A percentile compares a stretch with the other conserved stretches of the same genome.
Conservation (phyloP, 768 basidiomycete genomes). For the Megacollybia marginata region DNA sequence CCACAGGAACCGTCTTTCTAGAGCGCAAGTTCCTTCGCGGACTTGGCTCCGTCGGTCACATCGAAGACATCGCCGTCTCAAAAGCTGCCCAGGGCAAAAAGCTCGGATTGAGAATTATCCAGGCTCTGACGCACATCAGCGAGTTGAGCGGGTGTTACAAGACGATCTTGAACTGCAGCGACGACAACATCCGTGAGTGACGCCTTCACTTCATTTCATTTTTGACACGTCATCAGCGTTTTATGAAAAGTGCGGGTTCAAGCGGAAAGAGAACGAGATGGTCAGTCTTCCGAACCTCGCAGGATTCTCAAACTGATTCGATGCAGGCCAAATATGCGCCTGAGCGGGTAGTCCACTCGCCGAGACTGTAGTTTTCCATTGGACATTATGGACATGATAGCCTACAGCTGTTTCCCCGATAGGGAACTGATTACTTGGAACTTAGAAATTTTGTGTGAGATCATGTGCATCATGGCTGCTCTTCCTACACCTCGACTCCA, state of each 20-base stretch:
- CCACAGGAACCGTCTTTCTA: constrained; percentile 74
- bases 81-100: constrained; percentile 86
- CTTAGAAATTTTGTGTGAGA: no score
- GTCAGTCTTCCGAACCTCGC: constrained; percentile 28
- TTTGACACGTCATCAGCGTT: constrained; percentile 53
- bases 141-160: constrained; percentile 85
- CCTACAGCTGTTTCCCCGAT: no score
- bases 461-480: no score
- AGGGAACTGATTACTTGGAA: no score
- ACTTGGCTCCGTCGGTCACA: constrained; percentile 86
- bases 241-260: constrained; percentile 93
- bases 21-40: constrained; percentile 93
- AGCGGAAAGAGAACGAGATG: constrained; percentile 93
- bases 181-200: constrained; percentile 82
- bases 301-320: neutral
- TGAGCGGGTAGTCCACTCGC: constrained; percentile 14
- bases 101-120: constrained; percentile 81
- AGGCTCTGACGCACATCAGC: constrained; percentile 78
- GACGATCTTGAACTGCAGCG: constrained; percentile 94
- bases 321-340: constrained; percentile 55
- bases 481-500: no score
- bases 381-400: no score
- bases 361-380: neutral
- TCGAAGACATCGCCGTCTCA: constrained; percentile 96
- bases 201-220: neutral